Evolutionary conservation across 192 early-diverging fungal genomes (phyloP).

Genomic region (Linnemannia exigua): DNA sequence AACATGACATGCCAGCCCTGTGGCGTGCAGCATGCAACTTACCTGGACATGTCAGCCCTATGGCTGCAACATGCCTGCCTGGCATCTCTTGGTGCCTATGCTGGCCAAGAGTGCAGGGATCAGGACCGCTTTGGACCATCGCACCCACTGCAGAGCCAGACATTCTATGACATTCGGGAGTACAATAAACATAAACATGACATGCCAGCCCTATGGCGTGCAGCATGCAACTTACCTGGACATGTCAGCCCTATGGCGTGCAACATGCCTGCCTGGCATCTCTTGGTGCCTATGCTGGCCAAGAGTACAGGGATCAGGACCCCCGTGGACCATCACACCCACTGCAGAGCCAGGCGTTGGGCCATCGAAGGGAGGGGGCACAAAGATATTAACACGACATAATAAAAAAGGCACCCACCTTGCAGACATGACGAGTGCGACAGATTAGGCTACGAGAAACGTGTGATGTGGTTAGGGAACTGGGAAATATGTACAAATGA

Average conservation of each 20-base stretch:
- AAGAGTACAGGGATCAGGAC: conserved; percentile 43
- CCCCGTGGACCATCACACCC: conserved; percentile 26
- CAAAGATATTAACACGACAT: no score
- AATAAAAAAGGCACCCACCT: no score
- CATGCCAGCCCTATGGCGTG: conserved; percentile 36
- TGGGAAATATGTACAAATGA: no score
- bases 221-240: conserved; percentile 30
- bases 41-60: conserved; percentile 35
- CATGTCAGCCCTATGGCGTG: conserved; percentile 32
- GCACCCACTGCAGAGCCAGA: conserved; percentile 16
- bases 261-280: conserved; percentile 46
- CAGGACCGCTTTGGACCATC: conserved; percentile 28
- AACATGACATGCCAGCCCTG: conserved; percentile 29
- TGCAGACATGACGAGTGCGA: no score
- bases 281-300: conserved; percentile 35
- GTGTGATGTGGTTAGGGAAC: no score
- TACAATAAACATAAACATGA: conserved; percentile 16
- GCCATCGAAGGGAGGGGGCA: no score
- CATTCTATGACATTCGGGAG: background rate
- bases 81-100: conserved; percentile 35
- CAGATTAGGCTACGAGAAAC: no score
- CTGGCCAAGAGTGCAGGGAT: conserved; percentile 49
- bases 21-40: conserved; percentile 30
- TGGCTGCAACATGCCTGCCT: conserved; percentile 41
- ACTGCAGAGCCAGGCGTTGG: conserved; percentile 7